Evolutionary conservation across 495 filamentous ascomycete species (phyloP), one percentile per base, ranked within the genome.

Genomic region (Penicillium taxi): DNA sequence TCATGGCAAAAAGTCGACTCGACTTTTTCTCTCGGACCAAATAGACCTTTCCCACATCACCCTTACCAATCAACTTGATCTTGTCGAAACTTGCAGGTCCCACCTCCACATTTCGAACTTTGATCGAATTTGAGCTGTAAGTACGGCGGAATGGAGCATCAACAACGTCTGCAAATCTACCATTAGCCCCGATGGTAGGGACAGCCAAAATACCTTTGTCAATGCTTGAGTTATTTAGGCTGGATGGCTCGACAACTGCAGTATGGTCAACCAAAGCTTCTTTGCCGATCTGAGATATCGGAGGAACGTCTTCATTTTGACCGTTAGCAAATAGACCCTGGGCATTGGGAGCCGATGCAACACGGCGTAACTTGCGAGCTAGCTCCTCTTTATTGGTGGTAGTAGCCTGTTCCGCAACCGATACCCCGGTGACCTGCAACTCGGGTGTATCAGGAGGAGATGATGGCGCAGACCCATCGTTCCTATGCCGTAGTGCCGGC

Each of bases 121-220:
- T 96, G 68, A 98, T 98, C 26, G 91, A 96, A 53, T 96, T 98
- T 37, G 91, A 95, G 62, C 91, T 96, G 60, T 98, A 98, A 2
- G 91, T 98, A 52, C 91, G 77, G 45, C 91, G 79, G 61, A 96
- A 98, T 11, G 81, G 75, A 20, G 82, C 67, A 44, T 79, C 68
- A n/a, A 69, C 71, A 3, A 67, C 66, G 9, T 59, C 64, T 4
- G 73, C 61, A 17, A 74, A 30, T 29, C 61, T 66, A 32, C 66
- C 67, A 45, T 68, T 61, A 5, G 60, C 33, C 23, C 52, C 54
- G 21, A 58, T 26, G 15, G 48, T 48, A 5, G 70, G 64, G 18
- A 76, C 56, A 17, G 67, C 61, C 5, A 80, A 58, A 43, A 44
- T 53, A 26, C 47, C 53, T 53, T 72, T 55, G 39, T 50, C 56